These are phyloP conservation scores for Leccinum rimulosum DNA, from an alignment of 768 basidiomycete species.

Conservation along the genomic window DNA sequence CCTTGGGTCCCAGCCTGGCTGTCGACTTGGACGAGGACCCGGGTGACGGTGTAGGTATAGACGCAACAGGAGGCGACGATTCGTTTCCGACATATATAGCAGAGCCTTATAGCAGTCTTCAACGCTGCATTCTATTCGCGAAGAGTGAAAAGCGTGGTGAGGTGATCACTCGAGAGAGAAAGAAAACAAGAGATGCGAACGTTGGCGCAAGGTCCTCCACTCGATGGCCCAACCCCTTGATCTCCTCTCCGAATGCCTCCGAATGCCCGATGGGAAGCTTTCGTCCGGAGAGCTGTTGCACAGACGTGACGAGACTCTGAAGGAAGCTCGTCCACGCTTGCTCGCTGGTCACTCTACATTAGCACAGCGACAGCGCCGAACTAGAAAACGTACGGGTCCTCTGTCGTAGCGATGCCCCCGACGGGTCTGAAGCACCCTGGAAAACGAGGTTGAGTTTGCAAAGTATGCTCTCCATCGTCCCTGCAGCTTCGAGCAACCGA, in stretches of 20 bases:
- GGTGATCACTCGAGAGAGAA: not conserved
- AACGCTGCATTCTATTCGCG: constrained; percentile 6
- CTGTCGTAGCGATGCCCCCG: constrained; percentile 52
- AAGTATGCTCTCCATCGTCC: constrained; percentile 55
- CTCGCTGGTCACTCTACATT: constrained; percentile 43
- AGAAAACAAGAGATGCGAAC: constrained; percentile 32
- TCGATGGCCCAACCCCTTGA: constrained; percentile 54
- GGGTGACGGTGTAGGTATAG: constrained; percentile 1
- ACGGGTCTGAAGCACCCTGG: constrained; percentile 61
- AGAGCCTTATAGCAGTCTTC: constrained; percentile 12
- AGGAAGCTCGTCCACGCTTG: constrained; percentile 63
- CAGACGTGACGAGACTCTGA: constrained; percentile 55
- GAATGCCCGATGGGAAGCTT: constrained; percentile 51
- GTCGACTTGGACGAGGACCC: constrained; percentile 22
- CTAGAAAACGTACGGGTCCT: constrained; percentile 56
- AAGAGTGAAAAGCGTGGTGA: not conserved
- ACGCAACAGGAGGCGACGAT: not conserved
- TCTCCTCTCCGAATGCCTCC: constrained; percentile 51
- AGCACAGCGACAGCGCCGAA: constrained; percentile 7
- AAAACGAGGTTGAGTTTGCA: constrained; percentile 55
- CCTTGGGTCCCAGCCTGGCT: constrained; percentile 43
- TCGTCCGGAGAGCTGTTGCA: constrained; percentile 66
- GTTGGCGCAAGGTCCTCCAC: constrained; percentile 65
- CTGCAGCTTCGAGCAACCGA: constrained; percentile 37
- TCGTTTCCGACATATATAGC: constrained; percentile 14